Base-by-base conservation (phyloP, 441 rosid species). In the Capsella rubella region DNA sequence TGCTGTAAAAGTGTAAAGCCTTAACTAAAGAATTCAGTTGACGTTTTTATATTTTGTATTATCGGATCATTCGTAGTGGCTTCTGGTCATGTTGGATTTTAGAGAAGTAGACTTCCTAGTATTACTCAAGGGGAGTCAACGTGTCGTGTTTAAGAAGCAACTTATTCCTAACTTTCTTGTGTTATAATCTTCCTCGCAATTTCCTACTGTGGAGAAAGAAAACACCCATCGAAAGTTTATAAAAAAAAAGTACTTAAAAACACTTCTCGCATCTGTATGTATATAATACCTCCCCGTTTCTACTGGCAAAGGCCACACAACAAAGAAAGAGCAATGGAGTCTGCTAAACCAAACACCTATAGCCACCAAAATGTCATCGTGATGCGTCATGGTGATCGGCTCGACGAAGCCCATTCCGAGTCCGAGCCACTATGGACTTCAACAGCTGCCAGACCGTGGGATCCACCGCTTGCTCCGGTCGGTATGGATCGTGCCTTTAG, bases 361-460 rank as follows among this genome's bases (percentile, higher is more conserved):
- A 52, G 75, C 52, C 53, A 65, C 68, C 98, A 93, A 71, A 80
- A 87, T 80, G 85, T 94, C 42, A 74, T 94, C 67, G 90, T 94
- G 37, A 85, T 92, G 95, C 82, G 98, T 51, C 98, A 94, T 77
- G 97, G 97, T 31, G 97, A 94, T 70, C 87, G 98, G 8, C 27
- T 85, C 21, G 98, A 94, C 25, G 25, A 21, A 21, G 25, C 25
- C 73, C 65, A 81, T 75, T 64, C 78, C 25, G 87, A 87, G 4
- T 87, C 78, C 25, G 87, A 87, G 3, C 87, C 87, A 18, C 65
- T 54, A 2, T 94, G 98, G 98, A 57, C 55, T 11, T 31, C 76
- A 39, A 80, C 81, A 2, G 92, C 96, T n/a, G 67, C 69, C 2
- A 76, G 84, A 71, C 95, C 92, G 0, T 94, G 98, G 98, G 92